phyloP scores from a whole-genome alignment of 306 rosid genomes.

The Dalbergia cochinchinensis region DNA sequence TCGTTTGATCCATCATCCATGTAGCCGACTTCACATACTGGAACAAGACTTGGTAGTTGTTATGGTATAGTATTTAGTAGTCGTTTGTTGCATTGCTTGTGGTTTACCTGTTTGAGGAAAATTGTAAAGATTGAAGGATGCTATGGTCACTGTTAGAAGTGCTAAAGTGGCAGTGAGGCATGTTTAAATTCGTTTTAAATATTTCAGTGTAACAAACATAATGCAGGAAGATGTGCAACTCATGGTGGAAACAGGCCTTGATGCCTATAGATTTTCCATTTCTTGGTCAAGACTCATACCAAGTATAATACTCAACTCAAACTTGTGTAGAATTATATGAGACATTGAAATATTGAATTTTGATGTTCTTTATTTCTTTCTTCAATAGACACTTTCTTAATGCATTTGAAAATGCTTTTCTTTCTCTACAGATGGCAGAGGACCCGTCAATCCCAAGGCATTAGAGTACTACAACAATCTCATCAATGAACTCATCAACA shows the following conservation, averaged over 20 bases:
- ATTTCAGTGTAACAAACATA: no score
- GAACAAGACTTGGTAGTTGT: no score
- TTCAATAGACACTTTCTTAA: neutral
- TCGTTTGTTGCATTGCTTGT: neutral
- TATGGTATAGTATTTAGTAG: no score
- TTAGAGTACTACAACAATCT: slow-evolving; percentile 79
- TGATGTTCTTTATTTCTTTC: neutral
- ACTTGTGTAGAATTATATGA: neutral
- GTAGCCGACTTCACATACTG: no score
- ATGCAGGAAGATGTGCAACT: slow-evolving; percentile 85
- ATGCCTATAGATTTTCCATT: slow-evolving; percentile 85
- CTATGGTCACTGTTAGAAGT: neutral
- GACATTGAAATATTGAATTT: neutral
- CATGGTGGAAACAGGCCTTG: slow-evolving; percentile 79
- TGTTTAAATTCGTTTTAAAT: no score
- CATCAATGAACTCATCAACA: slow-evolving; percentile 64
- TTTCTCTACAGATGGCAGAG: slow-evolving; percentile 67
- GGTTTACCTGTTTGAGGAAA: neutral
- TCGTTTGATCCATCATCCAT: no score
- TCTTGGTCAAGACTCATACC: slow-evolving; percentile 93
- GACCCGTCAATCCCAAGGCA: slow-evolving; percentile 78
- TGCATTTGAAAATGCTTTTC: neutral
- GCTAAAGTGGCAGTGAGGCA: neutral
- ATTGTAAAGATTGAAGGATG: neutral
- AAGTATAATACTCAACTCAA: slow-evolving; percentile 47